These are phyloP conservation scores for Xylaria sp. DNA, from an alignment of 2,329 filamentous ascomycete species.

Conservation along the genomic window DNA sequence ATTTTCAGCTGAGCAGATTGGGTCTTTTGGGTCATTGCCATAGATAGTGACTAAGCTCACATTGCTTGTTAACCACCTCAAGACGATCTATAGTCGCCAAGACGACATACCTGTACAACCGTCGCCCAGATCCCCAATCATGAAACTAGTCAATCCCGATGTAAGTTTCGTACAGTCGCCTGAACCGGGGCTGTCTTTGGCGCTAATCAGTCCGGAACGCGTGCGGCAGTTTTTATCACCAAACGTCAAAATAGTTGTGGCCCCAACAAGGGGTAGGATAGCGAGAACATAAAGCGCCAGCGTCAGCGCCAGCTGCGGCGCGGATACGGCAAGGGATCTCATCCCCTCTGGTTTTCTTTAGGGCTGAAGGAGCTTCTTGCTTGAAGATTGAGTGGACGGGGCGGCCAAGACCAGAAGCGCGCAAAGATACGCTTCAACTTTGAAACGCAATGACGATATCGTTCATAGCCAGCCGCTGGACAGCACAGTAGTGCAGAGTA, in stretches of 20 bases:
- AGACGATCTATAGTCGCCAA: background rate
- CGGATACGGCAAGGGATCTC: constrained; percentile 10
- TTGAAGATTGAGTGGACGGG: background rate
- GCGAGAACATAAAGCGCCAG: constrained; percentile 13
- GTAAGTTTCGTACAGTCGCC: constrained; percentile 27
- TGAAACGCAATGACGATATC: background rate
- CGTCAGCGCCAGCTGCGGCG: constrained; percentile 8
- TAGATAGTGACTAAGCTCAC: constrained; percentile 33
- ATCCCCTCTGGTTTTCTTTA: constrained; percentile 8
- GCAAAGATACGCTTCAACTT: constrained; percentile 1
- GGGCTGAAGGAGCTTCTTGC: background rate
- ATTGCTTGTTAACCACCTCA: constrained; percentile 20
- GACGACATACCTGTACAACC: constrained; percentile 30
- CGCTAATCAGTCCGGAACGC: background rate
- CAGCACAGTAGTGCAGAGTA: background rate
- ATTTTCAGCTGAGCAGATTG: constrained; percentile 28
- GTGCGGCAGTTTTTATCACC: constrained; percentile 18
- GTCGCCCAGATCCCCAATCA: constrained; percentile 23
- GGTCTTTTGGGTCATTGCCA: constrained; percentile 22
- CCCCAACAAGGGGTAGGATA: constrained; percentile 4
- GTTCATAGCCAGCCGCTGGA: background rate
- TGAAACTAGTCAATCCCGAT: constrained; percentile 21
- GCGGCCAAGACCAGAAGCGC: constrained; percentile 2
- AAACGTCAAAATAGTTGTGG: constrained; percentile 24
- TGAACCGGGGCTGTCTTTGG: constrained; percentile 22